phyloP scores from a whole-genome alignment of 805 yeast genomes.

The Wickerhamomyces bisporus region DNA sequence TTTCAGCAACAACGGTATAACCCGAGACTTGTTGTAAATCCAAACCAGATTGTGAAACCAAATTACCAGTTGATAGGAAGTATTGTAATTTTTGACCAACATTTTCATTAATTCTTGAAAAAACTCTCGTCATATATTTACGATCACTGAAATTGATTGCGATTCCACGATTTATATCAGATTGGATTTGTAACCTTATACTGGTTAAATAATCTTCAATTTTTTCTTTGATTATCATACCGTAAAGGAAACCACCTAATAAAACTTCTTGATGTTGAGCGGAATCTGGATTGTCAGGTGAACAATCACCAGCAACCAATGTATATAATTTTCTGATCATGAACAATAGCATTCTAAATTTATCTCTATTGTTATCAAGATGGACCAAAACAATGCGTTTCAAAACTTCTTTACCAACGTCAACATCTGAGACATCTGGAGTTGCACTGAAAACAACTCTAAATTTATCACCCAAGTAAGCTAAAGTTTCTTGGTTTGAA shows the following conservation, averaged over 20 bases:
- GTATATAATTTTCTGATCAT: constrained; percentile 95
- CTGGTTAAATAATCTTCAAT: constrained; percentile 84
- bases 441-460: constrained; percentile 89
- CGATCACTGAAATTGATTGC: constrained; percentile 81
- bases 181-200: constrained; percentile 66
- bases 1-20: constrained; percentile 97
- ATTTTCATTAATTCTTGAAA: constrained; percentile 79
- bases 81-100: constrained; percentile 93
- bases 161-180: constrained; percentile 74
- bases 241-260: constrained; percentile 92
- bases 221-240: constrained; percentile 95
- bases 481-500: constrained; percentile 83
- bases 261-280: constrained; percentile 97
- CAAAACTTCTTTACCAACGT: constrained; percentile 83
- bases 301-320: constrained; percentile 92
- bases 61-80: constrained; percentile 93
- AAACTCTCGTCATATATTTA: constrained; percentile 76
- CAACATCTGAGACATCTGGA: constrained; percentile 81
- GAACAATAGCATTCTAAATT: constrained; percentile 81
- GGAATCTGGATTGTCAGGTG: constrained; percentile 98
- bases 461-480: constrained; percentile 93
- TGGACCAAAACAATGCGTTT: constrained; percentile 86
- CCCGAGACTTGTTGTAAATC: constrained; percentile 98
- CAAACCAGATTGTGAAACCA: constrained; percentile 94
- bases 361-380: constrained; percentile 65